These are phyloP conservation scores for Isoetes taiwanensis DNA, from an alignment of 75 land plant genomes.

Conservation along the genomic window DNA sequence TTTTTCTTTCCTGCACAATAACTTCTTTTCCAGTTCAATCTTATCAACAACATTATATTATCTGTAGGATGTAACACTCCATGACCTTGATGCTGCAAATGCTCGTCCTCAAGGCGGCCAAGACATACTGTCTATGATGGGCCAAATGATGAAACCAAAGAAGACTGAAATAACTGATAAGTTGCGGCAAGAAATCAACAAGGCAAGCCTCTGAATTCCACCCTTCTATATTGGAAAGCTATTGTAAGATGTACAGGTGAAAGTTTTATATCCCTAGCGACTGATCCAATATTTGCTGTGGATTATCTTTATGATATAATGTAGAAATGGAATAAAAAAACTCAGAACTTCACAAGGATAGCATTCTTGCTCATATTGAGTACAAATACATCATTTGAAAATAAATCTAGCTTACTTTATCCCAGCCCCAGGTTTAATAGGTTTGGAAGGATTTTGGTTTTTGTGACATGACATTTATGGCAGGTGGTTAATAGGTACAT, in stretches of 20 bases:
- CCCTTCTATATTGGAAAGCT: neutral
- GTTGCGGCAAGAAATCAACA: conserved; percentile 90
- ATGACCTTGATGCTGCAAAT: conserved; percentile 99
- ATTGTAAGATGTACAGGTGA: neutral
- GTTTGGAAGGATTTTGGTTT: too few species aligned
- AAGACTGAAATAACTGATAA: conserved; percentile 99
- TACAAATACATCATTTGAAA: neutral
- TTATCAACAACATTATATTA: neutral
- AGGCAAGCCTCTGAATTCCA: conserved; percentile 45
- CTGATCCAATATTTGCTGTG: too few species aligned
- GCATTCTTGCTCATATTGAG: too few species aligned
- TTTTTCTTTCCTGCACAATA: neutral
- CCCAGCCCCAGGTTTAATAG: too few species aligned
- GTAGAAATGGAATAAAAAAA: too few species aligned
- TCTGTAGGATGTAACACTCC: conserved; percentile 85
- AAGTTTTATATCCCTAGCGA: neutral
- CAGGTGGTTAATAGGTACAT: conserved; percentile 97
- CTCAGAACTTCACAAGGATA: too few species aligned
- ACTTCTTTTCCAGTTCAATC: neutral
- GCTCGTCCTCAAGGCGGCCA: conserved; percentile 99
- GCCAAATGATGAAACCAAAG: conserved; percentile 99
- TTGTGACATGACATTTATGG: too few species aligned
- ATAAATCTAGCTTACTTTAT: neutral
- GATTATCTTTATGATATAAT: too few species aligned
- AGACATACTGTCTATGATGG: conserved; percentile 94